These are phyloP conservation scores for Jamesozyma spencerorum DNA, from an alignment of 805 yeast species.

Conservation along the genomic window DNA sequence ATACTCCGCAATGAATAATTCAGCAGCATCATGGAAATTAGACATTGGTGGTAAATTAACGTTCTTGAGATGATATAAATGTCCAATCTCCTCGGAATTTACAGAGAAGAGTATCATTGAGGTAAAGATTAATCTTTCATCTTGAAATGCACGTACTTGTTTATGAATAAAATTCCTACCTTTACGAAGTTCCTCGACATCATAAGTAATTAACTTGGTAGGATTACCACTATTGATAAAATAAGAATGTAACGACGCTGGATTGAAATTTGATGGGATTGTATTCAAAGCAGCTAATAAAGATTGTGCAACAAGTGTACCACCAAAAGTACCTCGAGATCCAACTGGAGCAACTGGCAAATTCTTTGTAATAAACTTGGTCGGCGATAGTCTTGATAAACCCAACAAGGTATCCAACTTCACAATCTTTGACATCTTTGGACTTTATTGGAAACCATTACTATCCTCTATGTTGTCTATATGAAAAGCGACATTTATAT, in stretches of 20 bases:
- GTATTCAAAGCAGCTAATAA: slow-evolving; percentile 50
- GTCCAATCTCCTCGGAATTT: slow-evolving; percentile 8
- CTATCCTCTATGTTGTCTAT: too few relatives aligned
- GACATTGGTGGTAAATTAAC: slow-evolving; percentile 13
- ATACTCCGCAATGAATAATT: slow-evolving; percentile 17
- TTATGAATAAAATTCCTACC: slow-evolving; percentile 46
- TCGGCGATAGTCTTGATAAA: slow-evolving; percentile 12
- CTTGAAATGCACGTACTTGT: slow-evolving; percentile 48
- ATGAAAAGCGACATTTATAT: too few relatives aligned
- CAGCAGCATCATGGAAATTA: slow-evolving; percentile 14
- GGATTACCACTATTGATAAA: slow-evolving; percentile 49
- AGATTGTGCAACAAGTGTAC: slow-evolving; percentile 59
- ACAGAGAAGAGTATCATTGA: slow-evolving; percentile 41
- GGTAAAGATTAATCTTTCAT: slow-evolving; percentile 40
- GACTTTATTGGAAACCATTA: too few relatives aligned
- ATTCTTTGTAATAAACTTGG: slow-evolving; percentile 18
- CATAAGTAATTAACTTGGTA: slow-evolving; percentile 38
- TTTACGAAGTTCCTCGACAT: slow-evolving; percentile 43
- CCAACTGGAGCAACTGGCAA: slow-evolving; percentile 36
- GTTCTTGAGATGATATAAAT: slow-evolving; percentile 17
- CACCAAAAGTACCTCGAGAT: slow-evolving; percentile 65
- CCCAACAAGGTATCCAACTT: slow-evolving; percentile 18
- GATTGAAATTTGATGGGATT: slow-evolving; percentile 39
- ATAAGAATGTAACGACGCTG: slow-evolving; percentile 54
- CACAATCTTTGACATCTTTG: slow-evolving; percentile 1